phyloP scores from a whole-genome alignment of 2,329 filamentous ascomycete species.

The Fusarium zealandicum region DNA sequence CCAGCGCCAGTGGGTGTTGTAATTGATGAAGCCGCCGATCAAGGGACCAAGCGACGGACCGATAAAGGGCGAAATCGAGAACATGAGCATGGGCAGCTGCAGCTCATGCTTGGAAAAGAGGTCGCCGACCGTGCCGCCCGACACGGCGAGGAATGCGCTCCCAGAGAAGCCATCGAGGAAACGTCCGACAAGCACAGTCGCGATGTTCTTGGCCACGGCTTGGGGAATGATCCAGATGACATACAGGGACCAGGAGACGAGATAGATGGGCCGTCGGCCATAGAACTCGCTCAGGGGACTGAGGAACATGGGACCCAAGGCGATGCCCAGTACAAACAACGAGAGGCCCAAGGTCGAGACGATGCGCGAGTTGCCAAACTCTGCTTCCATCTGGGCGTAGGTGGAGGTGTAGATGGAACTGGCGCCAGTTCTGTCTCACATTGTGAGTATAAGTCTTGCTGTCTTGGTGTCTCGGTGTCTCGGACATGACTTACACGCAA shows the following conservation, averaged over 20 bases:
- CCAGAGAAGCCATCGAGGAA: slow-evolving; percentile 81
- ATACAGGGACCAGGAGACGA: slow-evolving; percentile 76
- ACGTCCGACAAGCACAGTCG: slow-evolving; percentile 77
- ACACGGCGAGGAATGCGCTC: slow-evolving; percentile 73
- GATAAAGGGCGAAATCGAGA: slow-evolving; percentile 70
- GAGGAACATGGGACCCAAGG: slow-evolving; percentile 68
- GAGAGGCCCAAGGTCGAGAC: slow-evolving; percentile 83
- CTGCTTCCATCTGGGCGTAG: slow-evolving; percentile 76
- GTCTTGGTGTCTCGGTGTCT: not conserved
- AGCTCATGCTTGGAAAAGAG: slow-evolving; percentile 74
- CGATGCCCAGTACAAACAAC: slow-evolving; percentile 79
- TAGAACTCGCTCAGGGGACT: slow-evolving; percentile 78
- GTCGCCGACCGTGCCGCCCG: slow-evolving; percentile 86
- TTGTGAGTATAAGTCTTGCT: not conserved
- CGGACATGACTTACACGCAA: slow-evolving; percentile 73
- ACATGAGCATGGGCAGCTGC: slow-evolving; percentile 84
- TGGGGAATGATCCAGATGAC: slow-evolving; percentile 82
- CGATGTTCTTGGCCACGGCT: slow-evolving; percentile 81
- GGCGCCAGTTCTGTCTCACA: slow-evolving; percentile 71
- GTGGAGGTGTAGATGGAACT: slow-evolving; percentile 90
- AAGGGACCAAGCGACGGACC: slow-evolving; percentile 67
- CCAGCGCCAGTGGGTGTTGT: slow-evolving; percentile 78
- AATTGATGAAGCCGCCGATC: slow-evolving; percentile 83
- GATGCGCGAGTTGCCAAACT: slow-evolving; percentile 75
- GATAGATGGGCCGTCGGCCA: slow-evolving; percentile 81